These are phyloP conservation scores for Tubosaeta brunneosetosa DNA, from an alignment of 768 basidiomycete genomes.

Conservation along the genomic window DNA sequence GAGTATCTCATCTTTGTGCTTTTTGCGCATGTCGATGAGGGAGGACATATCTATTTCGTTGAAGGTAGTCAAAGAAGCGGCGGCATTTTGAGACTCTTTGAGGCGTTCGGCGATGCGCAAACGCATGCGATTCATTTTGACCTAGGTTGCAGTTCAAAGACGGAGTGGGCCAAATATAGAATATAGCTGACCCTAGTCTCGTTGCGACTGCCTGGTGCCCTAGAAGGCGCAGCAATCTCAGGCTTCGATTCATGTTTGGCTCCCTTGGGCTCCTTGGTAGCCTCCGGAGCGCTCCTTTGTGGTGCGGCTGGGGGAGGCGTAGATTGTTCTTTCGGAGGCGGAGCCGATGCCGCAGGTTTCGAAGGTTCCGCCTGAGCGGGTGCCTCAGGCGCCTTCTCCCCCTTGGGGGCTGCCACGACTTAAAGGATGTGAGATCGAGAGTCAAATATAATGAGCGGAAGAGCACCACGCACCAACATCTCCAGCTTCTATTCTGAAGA, in stretches of 20 bases:
- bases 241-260: conserved; percentile 31
- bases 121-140: conserved; percentile 99
- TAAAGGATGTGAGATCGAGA: background rate
- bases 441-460: background rate
- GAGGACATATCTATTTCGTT: conserved; percentile 99
- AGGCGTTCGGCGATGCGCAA: conserved; percentile 94
- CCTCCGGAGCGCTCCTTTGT: conserved; percentile 24
- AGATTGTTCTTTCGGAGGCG: conserved; percentile 47
- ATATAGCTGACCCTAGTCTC: conserved; percentile 72
- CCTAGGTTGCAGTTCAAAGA: conserved; percentile 37
- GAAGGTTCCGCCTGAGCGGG: conserved; percentile 22
- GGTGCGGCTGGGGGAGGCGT: conserved; percentile 44
- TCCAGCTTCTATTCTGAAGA: conserved; percentile 87
- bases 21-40: conserved; percentile 86
- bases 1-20: conserved; percentile 87
- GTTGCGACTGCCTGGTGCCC: conserved; percentile 52
- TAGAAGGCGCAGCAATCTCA: conserved; percentile 30
- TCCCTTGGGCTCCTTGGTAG: conserved; percentile 33
- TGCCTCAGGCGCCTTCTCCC: conserved; percentile 21
- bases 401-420: conserved; percentile 30
- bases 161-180: background rate
- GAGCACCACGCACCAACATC: conserved; percentile 43
- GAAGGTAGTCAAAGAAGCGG: conserved; percentile 96
- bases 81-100: conserved; percentile 96
- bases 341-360: conserved; percentile 37